Evolutionary conservation across 2,329 filamentous ascomycete species (phyloP).

Genomic region (Achaetomium macrosporum): DNA sequence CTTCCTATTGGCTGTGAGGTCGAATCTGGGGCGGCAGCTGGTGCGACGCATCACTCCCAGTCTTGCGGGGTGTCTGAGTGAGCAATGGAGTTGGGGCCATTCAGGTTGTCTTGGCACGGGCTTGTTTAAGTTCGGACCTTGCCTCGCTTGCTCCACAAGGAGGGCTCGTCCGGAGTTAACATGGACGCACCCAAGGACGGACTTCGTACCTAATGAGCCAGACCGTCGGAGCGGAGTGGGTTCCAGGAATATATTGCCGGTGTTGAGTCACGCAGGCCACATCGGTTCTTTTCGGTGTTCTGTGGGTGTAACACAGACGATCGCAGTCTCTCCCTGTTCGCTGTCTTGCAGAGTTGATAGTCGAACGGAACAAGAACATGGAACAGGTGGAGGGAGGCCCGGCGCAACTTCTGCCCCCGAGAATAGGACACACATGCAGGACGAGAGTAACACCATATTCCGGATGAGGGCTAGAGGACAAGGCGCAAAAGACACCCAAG

Average conservation of each 20-base stretch:
- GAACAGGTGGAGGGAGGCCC: neutral
- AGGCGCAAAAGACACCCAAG: neutral
- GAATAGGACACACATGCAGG: neutral
- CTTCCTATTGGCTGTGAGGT: slow-evolving; percentile 1
- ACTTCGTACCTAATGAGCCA: neutral
- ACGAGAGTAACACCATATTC: too few relatives aligned
- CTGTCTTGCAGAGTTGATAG: too few relatives aligned
- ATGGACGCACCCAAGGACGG: neutral
- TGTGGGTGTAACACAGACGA: too few relatives aligned
- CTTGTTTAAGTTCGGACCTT: too few relatives aligned
- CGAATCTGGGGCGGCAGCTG: slow-evolving; percentile 12
- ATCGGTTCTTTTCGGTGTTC: neutral
- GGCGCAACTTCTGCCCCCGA: neutral
- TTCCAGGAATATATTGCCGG: neutral
- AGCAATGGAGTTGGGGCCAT: too few relatives aligned
- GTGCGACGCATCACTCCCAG: neutral
- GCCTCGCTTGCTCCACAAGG: too few relatives aligned
- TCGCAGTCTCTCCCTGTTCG: too few relatives aligned
- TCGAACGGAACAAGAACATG: too few relatives aligned
- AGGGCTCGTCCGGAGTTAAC: neutral
- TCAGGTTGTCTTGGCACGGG: neutral
- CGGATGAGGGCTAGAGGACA: neutral
- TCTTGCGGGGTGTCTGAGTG: neutral
- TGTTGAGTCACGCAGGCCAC: slow-evolving; percentile 2
- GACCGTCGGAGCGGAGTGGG: neutral